These are phyloP conservation scores for Athelia psychrophila DNA, from an alignment of 1,284 basidiomycete genomes.

Conservation along the genomic window DNA sequence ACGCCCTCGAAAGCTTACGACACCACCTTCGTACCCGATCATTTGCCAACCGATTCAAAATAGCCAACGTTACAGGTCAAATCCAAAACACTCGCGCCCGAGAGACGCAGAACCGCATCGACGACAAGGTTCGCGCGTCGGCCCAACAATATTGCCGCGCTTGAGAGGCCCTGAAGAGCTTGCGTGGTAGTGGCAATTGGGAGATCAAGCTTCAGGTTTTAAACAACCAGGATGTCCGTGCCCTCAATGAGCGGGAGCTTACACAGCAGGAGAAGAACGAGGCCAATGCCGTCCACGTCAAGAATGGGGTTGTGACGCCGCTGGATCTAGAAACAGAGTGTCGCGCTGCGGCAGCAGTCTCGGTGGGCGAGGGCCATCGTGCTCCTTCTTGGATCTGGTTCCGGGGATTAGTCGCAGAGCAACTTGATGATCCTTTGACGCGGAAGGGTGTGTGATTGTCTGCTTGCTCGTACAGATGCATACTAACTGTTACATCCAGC, in stretches of 20 bases:
- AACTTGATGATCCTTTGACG: not conserved
- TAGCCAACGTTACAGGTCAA: constrained; percentile 3
- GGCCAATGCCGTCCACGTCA: not conserved
- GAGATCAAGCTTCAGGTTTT: not conserved
- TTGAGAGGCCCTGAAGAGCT: not conserved
- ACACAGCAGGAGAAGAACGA: not conserved
- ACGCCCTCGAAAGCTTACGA: not conserved
- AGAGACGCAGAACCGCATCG: not conserved
- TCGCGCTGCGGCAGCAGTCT: not conserved
- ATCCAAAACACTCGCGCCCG: constrained; percentile 1
- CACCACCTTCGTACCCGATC: constrained; percentile 1
- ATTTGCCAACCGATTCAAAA: constrained; percentile 4
- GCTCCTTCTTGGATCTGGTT: not conserved
- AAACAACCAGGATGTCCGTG: not conserved
- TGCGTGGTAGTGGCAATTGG: not conserved
- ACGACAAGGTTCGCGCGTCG: not conserved
- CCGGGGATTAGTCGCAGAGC: not conserved
- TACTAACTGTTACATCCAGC: constrained; percentile 6
- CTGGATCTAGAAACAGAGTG: not conserved
- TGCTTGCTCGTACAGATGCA: not conserved
- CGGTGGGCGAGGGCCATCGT: not conserved
- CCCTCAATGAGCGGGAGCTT: not conserved
- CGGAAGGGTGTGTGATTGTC: not conserved
- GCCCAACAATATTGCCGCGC: not conserved
- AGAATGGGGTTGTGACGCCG: not conserved